Conservation (phyloP, 164 flowering plant species). For the Magnolia changhungtana region DNA sequence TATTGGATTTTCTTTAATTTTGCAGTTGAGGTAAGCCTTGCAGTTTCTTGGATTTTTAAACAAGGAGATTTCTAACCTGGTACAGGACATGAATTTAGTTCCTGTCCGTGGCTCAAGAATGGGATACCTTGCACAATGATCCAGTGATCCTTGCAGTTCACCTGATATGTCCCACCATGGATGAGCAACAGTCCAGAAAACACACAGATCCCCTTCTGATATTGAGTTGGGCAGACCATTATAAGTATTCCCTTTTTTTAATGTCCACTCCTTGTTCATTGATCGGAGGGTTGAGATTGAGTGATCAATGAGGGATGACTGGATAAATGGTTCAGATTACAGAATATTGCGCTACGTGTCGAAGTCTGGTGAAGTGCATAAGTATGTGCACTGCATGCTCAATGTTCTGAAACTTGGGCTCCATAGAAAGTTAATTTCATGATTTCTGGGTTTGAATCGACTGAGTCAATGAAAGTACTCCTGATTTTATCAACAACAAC, state of each 20-base stretch:
- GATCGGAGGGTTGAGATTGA: too few species aligned
- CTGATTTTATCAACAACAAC: background rate
- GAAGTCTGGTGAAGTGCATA: too few species aligned
- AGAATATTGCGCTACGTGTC: too few species aligned
- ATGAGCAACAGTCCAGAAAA: background rate
- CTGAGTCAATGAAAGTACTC: background rate
- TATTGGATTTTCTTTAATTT: too few species aligned
- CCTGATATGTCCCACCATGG: background rate
- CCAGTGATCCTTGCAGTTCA: background rate
- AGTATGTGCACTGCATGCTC: too few species aligned
- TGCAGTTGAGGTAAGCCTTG: too few species aligned
- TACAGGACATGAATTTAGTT: background rate
- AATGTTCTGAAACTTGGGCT: background rate
- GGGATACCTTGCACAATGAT: background rate
- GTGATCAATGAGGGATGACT: background rate
- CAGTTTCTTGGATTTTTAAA: background rate
- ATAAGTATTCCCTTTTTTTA: background rate
- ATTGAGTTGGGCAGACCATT: background rate
- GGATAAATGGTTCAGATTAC: background rate
- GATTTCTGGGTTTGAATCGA: background rate
- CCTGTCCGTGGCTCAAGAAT: background rate
- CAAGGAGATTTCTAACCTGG: background rate
- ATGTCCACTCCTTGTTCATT: background rate
- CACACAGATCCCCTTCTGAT: background rate
- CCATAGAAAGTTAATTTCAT: too few species aligned